These are phyloP conservation scores for Chrysanthemum makinoi DNA, from an alignment of 129 eudicot genomes.

Conservation along the genomic window DNA sequence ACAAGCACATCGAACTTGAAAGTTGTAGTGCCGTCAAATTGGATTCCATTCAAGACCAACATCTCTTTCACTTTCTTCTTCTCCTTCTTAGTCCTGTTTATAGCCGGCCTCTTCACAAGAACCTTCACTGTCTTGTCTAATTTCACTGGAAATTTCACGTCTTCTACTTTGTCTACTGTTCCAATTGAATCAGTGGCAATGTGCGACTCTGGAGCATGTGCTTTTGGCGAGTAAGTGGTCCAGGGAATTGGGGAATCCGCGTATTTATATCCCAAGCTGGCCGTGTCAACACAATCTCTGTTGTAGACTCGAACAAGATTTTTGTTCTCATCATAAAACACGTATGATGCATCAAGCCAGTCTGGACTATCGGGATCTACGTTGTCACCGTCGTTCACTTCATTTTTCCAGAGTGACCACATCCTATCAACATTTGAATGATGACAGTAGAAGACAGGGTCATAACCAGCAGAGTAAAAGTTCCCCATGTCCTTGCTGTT, in stretches of 20 bases:
- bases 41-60: slow-evolving; percentile 37
- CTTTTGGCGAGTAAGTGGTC: slow-evolving; percentile 24
- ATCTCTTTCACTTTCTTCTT: slow-evolving; percentile 36
- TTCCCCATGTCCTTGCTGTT: slow-evolving; percentile 43
- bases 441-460: slow-evolving; percentile 40
- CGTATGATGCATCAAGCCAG: slow-evolving; percentile 34
- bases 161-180: background rate
- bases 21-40: slow-evolving; percentile 18
- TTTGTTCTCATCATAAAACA: slow-evolving; percentile 52
- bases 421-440: slow-evolving; percentile 52
- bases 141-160: slow-evolving; percentile 24
- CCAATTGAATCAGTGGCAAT: background rate
- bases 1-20: slow-evolving; percentile 48
- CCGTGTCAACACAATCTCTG: slow-evolving; percentile 28
- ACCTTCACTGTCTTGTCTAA: slow-evolving; percentile 33
- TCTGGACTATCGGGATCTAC: slow-evolving; percentile 19
- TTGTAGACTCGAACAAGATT: slow-evolving; percentile 40
- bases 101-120: slow-evolving; percentile 44
- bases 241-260: slow-evolving; percentile 34
- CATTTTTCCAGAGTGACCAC: slow-evolving; percentile 36
- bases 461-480: slow-evolving; percentile 47
- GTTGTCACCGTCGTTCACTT: background rate
- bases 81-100: slow-evolving; percentile 28
- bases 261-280: slow-evolving; percentile 28
- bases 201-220: slow-evolving; percentile 16